Evolutionary conservation across 2,329 filamentous ascomycete species (phyloP), one percentile per base, ranked within the genome.

Genomic region (Phaeosphaeriaceae sp.): DNA sequence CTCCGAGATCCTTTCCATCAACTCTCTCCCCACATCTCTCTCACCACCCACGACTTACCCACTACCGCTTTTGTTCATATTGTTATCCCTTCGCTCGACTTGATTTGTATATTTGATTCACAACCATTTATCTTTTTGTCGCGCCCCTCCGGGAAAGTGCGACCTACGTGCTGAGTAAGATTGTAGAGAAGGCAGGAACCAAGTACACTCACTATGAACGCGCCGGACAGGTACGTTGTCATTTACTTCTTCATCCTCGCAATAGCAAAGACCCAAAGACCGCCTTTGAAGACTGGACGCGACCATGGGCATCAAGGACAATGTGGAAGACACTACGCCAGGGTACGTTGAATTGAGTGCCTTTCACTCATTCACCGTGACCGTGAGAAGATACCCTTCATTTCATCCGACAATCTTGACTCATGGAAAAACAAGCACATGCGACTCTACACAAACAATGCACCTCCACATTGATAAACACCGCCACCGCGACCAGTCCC

Each of bases 151-250:
- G 37, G 39, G 44, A 43, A 35, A 53, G 18, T 17, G n/a, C 38
- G 32, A 34, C 4, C 39, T 17, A 38, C 28, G 3, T 18, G 12
- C 29, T 34, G 17, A 17, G 43, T 35, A 52, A 50, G 34, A 48
- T 15, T 26, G 34, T 42, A 47, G 16, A 33, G 33, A 38, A 46
- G 43, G 43, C 28, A 40, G 35, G 40, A 45, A 46, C 45, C 45
- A 42, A 48, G 41, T n/a, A 42, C 20, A 43, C 12, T 26, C 60
- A 69, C 23, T 3, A 73, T 73, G 70, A 73, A 73, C 67, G 70
- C 70, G 34, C 70, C 70, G 38, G 70, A 73, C 47, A 67, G 70
- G 70, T 72, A 68, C 16, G 68, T 58, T 12, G 16, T 34, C n/a
- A 4, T 41, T 41, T 16, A 20, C 21, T 40, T 39, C 33, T 32